phyloP scores from a whole-genome alignment of 1,284 basidiomycete genomes.

The Ganoderma meredithae region DNA sequence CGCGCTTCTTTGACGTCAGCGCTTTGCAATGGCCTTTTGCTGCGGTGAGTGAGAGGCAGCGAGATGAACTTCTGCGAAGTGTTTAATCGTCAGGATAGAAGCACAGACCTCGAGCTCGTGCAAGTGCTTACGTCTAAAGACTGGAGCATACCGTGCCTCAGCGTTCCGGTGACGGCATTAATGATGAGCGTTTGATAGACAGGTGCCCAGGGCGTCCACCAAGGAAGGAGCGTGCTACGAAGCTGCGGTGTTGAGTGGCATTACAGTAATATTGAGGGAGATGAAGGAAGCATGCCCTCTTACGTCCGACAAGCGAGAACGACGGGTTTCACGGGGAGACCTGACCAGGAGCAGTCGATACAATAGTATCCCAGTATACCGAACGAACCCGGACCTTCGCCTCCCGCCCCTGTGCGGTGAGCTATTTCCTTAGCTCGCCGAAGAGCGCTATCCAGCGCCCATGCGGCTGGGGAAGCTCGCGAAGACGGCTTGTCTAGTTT shows the following conservation, averaged over 20 bases:
- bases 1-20: not conserved
- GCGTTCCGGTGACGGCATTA: not conserved
- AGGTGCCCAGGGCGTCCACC: not conserved
- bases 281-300: not conserved
- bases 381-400: not conserved
- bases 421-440: not conserved
- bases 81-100: not conserved
- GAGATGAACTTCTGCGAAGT: not conserved
- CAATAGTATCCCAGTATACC: too few species aligned
- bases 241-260: not conserved
- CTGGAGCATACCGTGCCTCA: not conserved
- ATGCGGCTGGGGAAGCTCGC: not conserved
- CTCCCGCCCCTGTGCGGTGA: not conserved
- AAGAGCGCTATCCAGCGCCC: not conserved
- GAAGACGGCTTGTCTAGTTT: not conserved
- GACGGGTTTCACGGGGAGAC: not conserved
- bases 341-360: not conserved
- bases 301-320: not conserved
- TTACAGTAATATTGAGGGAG: not conserved
- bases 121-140: not conserved
- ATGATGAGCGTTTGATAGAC: constrained; percentile 3
- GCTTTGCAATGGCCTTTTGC: not conserved
- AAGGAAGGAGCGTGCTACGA: not conserved
- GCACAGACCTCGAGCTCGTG: not conserved
- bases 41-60: not conserved